Evolutionary conservation across 2,329 filamentous ascomycete genomes (phyloP).

Genomic region (Penicillium sp.): DNA sequence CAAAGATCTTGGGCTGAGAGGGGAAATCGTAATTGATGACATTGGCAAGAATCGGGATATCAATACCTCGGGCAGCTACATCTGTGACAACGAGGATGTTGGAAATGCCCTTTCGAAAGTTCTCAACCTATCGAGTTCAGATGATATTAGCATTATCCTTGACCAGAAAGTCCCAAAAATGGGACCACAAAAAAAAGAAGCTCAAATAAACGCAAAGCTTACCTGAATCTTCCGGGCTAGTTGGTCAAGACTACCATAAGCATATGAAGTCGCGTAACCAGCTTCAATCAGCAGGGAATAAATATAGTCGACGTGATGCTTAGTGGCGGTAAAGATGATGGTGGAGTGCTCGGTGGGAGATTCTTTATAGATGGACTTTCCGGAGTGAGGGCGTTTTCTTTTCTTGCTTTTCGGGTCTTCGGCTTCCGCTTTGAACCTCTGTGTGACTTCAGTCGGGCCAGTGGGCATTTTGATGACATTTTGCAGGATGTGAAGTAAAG

Average conservation of each 20-base stretch:
- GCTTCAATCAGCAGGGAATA: slow-evolving; percentile 69
- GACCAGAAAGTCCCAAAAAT: too few species aligned
- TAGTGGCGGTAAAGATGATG: slow-evolving; percentile 89
- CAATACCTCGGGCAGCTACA: slow-evolving; percentile 92
- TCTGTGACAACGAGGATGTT: slow-evolving; percentile 95
- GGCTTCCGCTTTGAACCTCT: slow-evolving; percentile 41
- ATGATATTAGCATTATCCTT: neutral
- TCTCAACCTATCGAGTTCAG: slow-evolving; percentile 54
- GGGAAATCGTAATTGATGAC: slow-evolving; percentile 99
- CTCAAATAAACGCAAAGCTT: too few species aligned
- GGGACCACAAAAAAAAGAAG: too few species aligned
- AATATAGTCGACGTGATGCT: slow-evolving; percentile 95
- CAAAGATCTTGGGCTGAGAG: slow-evolving; percentile 91
- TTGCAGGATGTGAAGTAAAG: slow-evolving; percentile 78
- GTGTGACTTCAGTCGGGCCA: slow-evolving; percentile 52
- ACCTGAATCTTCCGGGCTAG: slow-evolving; percentile 78
- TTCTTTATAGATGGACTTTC: slow-evolving; percentile 50
- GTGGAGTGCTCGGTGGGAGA: slow-evolving; percentile 86
- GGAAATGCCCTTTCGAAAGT: slow-evolving; percentile 75
- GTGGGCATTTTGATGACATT: slow-evolving; percentile 89
- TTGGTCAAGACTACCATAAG: slow-evolving; percentile 91
- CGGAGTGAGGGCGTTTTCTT: slow-evolving; percentile 46
- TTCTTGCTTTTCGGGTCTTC: slow-evolving; percentile 44
- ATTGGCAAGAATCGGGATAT: slow-evolving; percentile 92
- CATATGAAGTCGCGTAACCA: slow-evolving; percentile 86